These are phyloP conservation scores for Cytospora schulzeri DNA, from an alignment of 2,329 filamentous ascomycete genomes.

Conservation along the genomic window DNA sequence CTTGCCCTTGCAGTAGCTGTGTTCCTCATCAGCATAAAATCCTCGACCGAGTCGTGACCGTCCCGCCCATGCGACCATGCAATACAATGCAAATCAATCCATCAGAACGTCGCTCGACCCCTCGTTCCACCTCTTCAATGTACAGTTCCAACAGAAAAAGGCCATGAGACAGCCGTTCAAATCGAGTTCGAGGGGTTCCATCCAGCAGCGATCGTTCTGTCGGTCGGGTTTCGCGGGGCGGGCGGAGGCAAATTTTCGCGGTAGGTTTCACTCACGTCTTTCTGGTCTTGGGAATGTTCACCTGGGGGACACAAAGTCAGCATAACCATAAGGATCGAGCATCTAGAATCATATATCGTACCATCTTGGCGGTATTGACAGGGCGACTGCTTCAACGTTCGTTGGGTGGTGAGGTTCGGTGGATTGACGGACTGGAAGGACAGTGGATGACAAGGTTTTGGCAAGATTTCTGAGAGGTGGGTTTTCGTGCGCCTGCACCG, in stretches of 20 bases:
- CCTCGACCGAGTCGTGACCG: constrained; percentile 7
- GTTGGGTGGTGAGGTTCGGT: constrained; percentile 24
- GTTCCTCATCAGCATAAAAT: constrained; percentile 20
- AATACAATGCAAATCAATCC: constrained; percentile 60
- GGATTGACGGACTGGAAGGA: constrained; percentile 20
- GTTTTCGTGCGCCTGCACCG: constrained; percentile 21
- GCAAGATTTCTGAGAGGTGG: constrained; percentile 18
- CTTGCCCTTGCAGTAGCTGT: constrained; percentile 77
- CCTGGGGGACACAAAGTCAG: constrained; percentile 51
- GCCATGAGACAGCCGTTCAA: neutral
- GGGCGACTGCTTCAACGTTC: constrained; percentile 24
- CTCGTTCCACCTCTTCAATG: neutral
- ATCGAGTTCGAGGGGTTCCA: neutral
- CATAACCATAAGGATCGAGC: neutral
- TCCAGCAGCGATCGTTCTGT: neutral
- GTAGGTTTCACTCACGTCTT: constrained; percentile 68
- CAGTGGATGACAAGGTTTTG: constrained; percentile 19
- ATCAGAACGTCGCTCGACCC: neutral
- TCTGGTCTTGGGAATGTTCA: constrained; percentile 98
- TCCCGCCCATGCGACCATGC: constrained; percentile 8
- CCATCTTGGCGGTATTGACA: constrained; percentile 29
- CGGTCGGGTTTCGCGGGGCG: constrained; percentile 69
- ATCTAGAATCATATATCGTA: constrained; percentile 10
- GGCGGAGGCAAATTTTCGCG: constrained; percentile 86
- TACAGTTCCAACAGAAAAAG: neutral